Evolutionary conservation across 306 rosid species (phyloP), one percentile per base, ranked within the genome.

Genomic region (Quercus berberidifolia): DNA sequence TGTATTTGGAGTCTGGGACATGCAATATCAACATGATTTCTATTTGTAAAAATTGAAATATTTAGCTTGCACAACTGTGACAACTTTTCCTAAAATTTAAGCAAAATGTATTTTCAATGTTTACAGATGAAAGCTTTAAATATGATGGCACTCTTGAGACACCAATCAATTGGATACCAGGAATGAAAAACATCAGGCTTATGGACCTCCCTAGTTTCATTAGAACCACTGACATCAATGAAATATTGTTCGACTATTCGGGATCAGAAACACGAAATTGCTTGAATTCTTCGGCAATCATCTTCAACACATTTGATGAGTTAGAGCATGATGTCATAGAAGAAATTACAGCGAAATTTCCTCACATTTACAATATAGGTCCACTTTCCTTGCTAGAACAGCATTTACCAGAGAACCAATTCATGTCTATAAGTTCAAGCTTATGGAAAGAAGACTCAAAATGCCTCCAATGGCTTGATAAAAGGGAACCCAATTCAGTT

Each of bases 171-270:
- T 86, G 90, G 87, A 77, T 83, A 68, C 84, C 88, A 0, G 85
- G 89, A 12, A 58, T 88, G 85, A 72, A 79, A 69, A 74, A 83
- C 23, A 23, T 87, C 5, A 55, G 88, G 26, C 88, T 89, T 1
- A 86, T 64, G 60, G 90, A 87, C 78, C 55, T 87, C 11, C 88
- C 87, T 6, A 89, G 77, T 72, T 81, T 83, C 59, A 76, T 85
- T 1, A 83, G 87, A 78, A 63, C 31, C 55, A 73, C 71, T 1
- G 56, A 83, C 59, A 21, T 30, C 0, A 68, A 71, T 2, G 89
- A 86, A 10, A 82, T 30, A n/a, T 30, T 83, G 86, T 88, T 88
- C 4, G 83, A 88, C 33, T 86, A 72, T 38, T 0, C 62, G 80
- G 80, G 87, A 52, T 80, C 84, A 1, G 77, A 81, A 73, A 59